Percentiles rank a stretch among this genome's conserved stretches.
Evolutionary conservation across 495 filamentous ascomycete species (phyloP).

Genomic region (Penicillium cosmopolitanum): DNA sequence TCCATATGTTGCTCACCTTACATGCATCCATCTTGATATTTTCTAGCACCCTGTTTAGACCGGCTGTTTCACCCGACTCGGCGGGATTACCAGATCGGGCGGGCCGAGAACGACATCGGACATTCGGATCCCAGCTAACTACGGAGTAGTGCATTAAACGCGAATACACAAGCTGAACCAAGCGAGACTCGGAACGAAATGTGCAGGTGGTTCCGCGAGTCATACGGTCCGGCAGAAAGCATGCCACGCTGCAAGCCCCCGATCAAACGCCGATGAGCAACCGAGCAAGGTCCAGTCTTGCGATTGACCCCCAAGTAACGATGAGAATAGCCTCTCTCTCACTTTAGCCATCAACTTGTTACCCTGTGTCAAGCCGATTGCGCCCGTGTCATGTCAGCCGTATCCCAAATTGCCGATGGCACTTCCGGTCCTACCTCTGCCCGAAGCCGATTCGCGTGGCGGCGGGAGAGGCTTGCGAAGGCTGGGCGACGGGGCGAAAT

Average conservation of each 20-base stretch:
- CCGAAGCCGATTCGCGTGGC: constrained; percentile 10
- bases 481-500: background rate
- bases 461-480: constrained; percentile 4
- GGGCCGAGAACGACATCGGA: constrained; percentile 1
- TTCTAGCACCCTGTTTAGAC: too few species aligned
- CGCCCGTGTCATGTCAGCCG: too few species aligned
- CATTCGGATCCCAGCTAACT: background rate
- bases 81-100: background rate
- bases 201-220: background rate
- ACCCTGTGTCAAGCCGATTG: background rate
- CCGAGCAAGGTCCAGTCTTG: background rate
- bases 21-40: too few species aligned
- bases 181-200: background rate
- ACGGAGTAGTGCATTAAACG: background rate
- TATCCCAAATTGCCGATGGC: background rate
- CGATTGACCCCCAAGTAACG: background rate
- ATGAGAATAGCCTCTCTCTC: background rate
- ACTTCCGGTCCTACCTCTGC: background rate
- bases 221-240: constrained; percentile 4
- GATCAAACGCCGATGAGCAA: background rate
- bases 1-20: too few species aligned
- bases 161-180: background rate
- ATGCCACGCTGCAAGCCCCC: background rate
- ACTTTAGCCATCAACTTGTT: background rate
- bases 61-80: background rate